These are phyloP conservation scores for Pseudoturritis turrita DNA, from an alignment of 345 rosid genomes.

Conservation along the genomic window DNA sequence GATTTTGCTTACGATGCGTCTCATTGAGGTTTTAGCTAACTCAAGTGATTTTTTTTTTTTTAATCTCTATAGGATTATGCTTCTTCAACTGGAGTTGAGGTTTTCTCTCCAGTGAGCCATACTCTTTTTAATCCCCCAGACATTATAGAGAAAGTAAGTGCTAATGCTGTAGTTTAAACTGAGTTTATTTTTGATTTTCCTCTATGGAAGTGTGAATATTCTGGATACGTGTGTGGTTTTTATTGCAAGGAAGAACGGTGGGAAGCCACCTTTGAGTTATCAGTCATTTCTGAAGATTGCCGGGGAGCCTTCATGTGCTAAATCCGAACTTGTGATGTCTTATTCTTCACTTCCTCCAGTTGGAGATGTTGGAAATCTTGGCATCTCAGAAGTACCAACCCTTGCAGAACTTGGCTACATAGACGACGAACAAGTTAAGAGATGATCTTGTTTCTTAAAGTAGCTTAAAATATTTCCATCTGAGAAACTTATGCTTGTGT, in stretches of 20 bases:
- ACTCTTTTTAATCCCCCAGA: conserved; percentile 75
- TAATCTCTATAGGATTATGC: conserved; percentile 52
- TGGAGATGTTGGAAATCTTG: conserved; percentile 54
- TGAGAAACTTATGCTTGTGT: neutral
- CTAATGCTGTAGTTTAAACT: neutral
- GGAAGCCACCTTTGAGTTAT: conserved; percentile 75
- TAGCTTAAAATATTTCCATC: neutral
- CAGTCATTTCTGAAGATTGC: conserved; percentile 89
- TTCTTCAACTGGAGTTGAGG: conserved; percentile 60
- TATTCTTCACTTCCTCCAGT: conserved; percentile 62
- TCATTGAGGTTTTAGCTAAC: neutral
- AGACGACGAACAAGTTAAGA: conserved; percentile 48
- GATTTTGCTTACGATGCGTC: neutral
- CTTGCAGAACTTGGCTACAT: conserved; percentile 66
- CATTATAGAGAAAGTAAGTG: conserved; percentile 56
- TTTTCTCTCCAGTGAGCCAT: conserved; percentile 86
- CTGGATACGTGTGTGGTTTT: neutral
- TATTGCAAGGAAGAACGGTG: conserved; percentile 56
- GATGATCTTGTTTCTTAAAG: neutral
- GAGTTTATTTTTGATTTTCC: neutral
- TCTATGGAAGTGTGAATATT: neutral
- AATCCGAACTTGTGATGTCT: conserved; percentile 42
- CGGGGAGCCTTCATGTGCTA: conserved; percentile 72
- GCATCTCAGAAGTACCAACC: conserved; percentile 59
- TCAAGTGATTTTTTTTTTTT: neutral